These are phyloP conservation scores for Saturnispora quitensis DNA, from an alignment of 805 yeast species.

Conservation along the genomic window DNA sequence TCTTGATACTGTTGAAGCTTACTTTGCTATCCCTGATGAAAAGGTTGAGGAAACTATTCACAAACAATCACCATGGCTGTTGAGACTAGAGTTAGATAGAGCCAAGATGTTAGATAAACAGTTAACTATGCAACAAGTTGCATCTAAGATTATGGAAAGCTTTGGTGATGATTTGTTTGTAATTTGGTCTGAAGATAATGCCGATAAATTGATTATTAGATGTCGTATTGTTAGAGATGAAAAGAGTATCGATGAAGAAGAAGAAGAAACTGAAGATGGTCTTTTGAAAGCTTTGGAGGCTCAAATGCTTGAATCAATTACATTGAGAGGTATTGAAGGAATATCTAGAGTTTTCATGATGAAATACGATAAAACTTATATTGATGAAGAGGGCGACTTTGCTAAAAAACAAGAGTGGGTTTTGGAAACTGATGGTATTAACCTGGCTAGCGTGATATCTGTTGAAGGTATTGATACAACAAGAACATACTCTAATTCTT, in stretches of 20 bases:
- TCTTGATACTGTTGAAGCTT: constrained; percentile 93
- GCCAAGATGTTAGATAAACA: constrained; percentile 98
- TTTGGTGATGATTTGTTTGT: constrained; percentile 94
- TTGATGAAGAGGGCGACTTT: constrained; percentile 79
- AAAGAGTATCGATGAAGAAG: constrained; percentile 84
- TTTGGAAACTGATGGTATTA: constrained; percentile 97
- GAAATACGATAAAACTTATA: constrained; percentile 65
- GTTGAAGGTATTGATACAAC: constrained; percentile 90
- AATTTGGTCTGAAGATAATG: constrained; percentile 98
- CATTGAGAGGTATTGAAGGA: constrained; percentile 92
- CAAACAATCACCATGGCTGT: constrained; percentile 95
- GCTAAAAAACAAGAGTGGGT: constrained; percentile 94
- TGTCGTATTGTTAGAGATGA: constrained; percentile 98
- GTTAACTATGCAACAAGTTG: constrained; percentile 96
- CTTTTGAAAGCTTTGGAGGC: constrained; percentile 90
- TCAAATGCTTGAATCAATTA: constrained; percentile 91
- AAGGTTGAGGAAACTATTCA: constrained; percentile 90
- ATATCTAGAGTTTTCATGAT: constrained; percentile 85
- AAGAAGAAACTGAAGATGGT: constrained; percentile 94
- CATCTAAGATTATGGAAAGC: constrained; percentile 85
- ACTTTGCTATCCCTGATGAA: constrained; percentile 96
- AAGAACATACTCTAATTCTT: constrained; percentile 91
- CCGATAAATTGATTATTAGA: constrained; percentile 92
- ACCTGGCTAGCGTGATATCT: constrained; percentile 87
- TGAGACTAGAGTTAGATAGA: constrained; percentile 94